phyloP scores from a whole-genome alignment of 106 monocot genomes.

The Dendrobium huoshanense region DNA sequence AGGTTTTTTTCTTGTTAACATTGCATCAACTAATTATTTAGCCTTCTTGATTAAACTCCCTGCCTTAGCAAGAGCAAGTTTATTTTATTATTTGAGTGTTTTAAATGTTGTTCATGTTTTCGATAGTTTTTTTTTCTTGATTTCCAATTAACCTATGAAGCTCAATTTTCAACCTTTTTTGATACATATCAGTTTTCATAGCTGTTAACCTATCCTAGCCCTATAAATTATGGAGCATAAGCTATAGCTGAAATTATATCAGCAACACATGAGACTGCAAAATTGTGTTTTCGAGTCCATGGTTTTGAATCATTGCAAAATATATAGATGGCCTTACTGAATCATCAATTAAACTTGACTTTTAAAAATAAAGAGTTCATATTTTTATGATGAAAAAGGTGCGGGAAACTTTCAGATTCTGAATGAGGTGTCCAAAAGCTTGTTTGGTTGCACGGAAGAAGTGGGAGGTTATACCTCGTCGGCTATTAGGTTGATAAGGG shows the following conservation, averaged over 20 bases:
- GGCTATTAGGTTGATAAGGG: too few species aligned
- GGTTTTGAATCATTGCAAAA: neutral
- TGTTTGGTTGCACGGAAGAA: too few species aligned
- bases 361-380: too few species aligned
- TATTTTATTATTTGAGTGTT: neutral
- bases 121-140: neutral
- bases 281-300: neutral
- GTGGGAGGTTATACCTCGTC: too few species aligned
- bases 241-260: too few species aligned
- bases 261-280: neutral
- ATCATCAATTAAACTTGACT: too few species aligned
- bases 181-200: neutral
- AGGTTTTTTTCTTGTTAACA: neutral
- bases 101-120: neutral
- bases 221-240: too few species aligned
- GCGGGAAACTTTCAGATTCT: too few species aligned
- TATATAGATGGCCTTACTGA: too few species aligned
- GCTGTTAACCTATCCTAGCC: neutral
- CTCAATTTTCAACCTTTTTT: neutral
- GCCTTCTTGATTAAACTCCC: neutral
- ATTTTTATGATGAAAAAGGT: too few species aligned
- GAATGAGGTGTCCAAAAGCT: too few species aligned
- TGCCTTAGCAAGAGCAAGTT: neutral
- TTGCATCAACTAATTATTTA: slow-evolving; percentile 1
- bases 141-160: neutral